These are phyloP conservation scores for Taphrina flavorubra DNA, from an alignment of 1,139 yeast species.

Conservation along the genomic window DNA sequence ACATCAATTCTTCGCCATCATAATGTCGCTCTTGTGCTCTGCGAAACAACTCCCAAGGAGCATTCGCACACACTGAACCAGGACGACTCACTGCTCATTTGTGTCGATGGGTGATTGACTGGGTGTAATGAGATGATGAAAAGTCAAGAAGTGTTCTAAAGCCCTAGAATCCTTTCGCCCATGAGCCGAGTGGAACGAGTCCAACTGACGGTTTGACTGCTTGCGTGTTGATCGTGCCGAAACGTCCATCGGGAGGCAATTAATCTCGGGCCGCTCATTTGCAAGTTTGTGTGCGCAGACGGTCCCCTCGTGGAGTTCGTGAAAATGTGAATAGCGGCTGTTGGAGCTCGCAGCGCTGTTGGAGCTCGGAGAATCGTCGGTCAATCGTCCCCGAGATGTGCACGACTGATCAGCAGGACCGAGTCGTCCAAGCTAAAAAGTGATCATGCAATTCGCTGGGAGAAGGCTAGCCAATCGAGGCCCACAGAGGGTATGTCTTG, in stretches of 20 bases:
- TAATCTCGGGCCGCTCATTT: conserved; percentile 8
- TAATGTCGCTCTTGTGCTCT: conserved; percentile 1
- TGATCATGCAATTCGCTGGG: no score
- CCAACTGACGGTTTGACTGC: conserved; percentile 10
- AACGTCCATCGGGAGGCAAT: conserved; percentile 19
- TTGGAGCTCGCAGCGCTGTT: no score
- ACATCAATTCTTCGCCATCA: background rate
- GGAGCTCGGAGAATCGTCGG: no score
- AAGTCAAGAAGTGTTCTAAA: conserved; percentile 13
- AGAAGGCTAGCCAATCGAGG: no score
- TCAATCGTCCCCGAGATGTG: background rate
- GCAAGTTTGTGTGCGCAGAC: background rate
- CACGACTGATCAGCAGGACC: background rate
- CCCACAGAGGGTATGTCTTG: no score
- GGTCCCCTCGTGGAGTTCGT: background rate
- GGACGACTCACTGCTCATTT: conserved; percentile 30
- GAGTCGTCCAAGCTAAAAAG: no score
- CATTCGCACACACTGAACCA: background rate
- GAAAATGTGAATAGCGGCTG: background rate
- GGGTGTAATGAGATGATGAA: conserved; percentile 20
- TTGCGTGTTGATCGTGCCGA: conserved; percentile 23
- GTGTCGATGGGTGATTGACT: conserved; percentile 30
- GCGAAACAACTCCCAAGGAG: background rate
- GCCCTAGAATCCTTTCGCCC: conserved; percentile 17
- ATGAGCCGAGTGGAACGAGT: conserved; percentile 26